These are phyloP conservation scores for Parastagonospora nodorum DNA, from an alignment of 2,329 filamentous ascomycete species.

Conservation along the genomic window DNA sequence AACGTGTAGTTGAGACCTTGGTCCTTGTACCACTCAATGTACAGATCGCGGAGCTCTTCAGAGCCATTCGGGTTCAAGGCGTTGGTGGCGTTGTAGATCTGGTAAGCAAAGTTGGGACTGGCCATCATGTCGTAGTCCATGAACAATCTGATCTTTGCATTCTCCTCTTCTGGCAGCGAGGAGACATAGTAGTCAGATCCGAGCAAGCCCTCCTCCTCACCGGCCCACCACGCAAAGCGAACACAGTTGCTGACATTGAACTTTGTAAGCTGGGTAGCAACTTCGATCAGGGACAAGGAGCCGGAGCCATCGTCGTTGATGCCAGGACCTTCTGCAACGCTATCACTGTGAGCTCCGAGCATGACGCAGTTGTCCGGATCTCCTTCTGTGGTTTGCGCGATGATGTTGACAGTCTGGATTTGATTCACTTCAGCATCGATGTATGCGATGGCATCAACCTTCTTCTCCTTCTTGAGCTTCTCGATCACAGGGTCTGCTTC, in stretches of 20 bases:
- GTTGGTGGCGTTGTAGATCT: slow-evolving; percentile 49
- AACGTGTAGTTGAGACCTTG: slow-evolving; percentile 45
- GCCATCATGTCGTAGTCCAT: slow-evolving; percentile 54
- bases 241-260: slow-evolving; percentile 49
- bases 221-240: slow-evolving; percentile 49
- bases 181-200: slow-evolving; percentile 48
- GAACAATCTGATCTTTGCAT: slow-evolving; percentile 48
- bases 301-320: slow-evolving; percentile 52
- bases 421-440: slow-evolving; percentile 57
- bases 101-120: slow-evolving; percentile 47
- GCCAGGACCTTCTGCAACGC: slow-evolving; percentile 48
- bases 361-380: slow-evolving; percentile 48
- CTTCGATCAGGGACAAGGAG: slow-evolving; percentile 46
- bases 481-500: slow-evolving; percentile 60
- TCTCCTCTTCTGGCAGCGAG: slow-evolving; percentile 40
- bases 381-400: slow-evolving; percentile 47
- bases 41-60: slow-evolving; percentile 44
- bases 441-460: slow-evolving; percentile 50
- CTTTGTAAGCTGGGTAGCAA: slow-evolving; percentile 42
- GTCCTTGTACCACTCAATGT: slow-evolving; percentile 46
- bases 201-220: slow-evolving; percentile 48
- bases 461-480: slow-evolving; percentile 58
- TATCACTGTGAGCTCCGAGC: slow-evolving; percentile 49
- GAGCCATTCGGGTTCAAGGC: slow-evolving; percentile 43
- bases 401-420: slow-evolving; percentile 54